Evolutionary conservation across 1,139 yeast genomes (phyloP).

Genomic region (Diutina neorugosa): DNA sequence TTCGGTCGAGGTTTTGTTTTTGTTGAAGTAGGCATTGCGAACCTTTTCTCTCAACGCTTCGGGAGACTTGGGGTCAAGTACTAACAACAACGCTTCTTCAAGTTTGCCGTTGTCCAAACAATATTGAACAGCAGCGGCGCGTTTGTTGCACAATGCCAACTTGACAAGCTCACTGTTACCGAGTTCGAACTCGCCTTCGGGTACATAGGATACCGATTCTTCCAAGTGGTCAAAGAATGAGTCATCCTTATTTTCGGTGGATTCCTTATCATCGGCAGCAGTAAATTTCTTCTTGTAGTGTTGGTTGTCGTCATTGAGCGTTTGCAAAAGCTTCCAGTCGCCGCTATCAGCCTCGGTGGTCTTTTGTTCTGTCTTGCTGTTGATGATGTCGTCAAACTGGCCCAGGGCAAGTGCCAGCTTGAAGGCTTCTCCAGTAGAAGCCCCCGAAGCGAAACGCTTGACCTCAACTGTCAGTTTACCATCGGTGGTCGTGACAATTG

Average conservation of each 20-base stretch:
- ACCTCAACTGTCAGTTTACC: slow-evolving; percentile 38
- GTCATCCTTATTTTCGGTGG: slow-evolving; percentile 28
- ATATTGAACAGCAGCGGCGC: slow-evolving; percentile 53
- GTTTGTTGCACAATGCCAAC: slow-evolving; percentile 51
- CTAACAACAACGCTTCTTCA: slow-evolving; percentile 72
- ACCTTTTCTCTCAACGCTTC: slow-evolving; percentile 41
- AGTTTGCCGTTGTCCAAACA: slow-evolving; percentile 55
- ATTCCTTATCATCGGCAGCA: not conserved
- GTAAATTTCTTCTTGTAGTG: slow-evolving; percentile 35
- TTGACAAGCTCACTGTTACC: slow-evolving; percentile 32
- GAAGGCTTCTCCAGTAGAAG: slow-evolving; percentile 15
- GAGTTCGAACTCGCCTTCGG: slow-evolving; percentile 35
- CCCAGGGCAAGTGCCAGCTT: slow-evolving; percentile 46
- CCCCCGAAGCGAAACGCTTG: slow-evolving; percentile 26
- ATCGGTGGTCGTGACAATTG: slow-evolving; percentile 35
- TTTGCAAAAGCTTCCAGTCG: slow-evolving; percentile 70
- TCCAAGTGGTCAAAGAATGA: slow-evolving; percentile 38
- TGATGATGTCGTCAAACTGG: slow-evolving; percentile 44
- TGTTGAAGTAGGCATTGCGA: slow-evolving; percentile 54
- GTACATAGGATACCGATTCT: slow-evolving; percentile 16
- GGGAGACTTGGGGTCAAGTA: slow-evolving; percentile 43
- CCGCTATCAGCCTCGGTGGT: slow-evolving; percentile 35
- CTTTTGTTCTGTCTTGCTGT: slow-evolving; percentile 32
- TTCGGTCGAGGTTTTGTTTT: slow-evolving; percentile 39
- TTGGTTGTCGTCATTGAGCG: slow-evolving; percentile 24